phyloP scores from a whole-genome alignment of 2,329 filamentous ascomycete species.

The Cladosporium velox region DNA sequence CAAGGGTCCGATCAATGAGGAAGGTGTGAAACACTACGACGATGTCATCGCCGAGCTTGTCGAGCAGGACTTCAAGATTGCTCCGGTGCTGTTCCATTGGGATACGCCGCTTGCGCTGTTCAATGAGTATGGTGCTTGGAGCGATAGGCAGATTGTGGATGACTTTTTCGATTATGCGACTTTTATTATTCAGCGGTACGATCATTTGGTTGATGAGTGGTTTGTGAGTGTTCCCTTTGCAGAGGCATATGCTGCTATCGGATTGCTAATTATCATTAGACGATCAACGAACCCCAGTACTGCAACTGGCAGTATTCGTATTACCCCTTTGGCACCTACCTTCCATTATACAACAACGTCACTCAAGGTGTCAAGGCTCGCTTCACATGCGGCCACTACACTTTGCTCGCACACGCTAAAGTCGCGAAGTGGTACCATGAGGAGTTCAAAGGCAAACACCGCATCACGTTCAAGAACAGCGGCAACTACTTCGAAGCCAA shows the following conservation, averaged over 20 bases:
- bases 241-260: neutral
- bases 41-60: conserved; percentile 49
- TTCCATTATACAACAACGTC: conserved; percentile 46
- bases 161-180: conserved; percentile 45
- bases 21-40: conserved; percentile 51
- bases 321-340: conserved; percentile 43
- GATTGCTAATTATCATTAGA: neutral
- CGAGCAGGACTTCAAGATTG: conserved; percentile 46
- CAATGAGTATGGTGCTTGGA: conserved; percentile 45
- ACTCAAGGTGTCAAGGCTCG: conserved; percentile 39
- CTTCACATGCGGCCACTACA: conserved; percentile 39
- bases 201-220: conserved; percentile 43
- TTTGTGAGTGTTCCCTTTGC: conserved; percentile 25
- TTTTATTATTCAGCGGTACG: conserved; percentile 42
- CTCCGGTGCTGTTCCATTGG: conserved; percentile 51
- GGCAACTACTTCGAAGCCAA: conserved; percentile 40
- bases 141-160: conserved; percentile 38
- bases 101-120: conserved; percentile 42
- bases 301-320: conserved; percentile 43
- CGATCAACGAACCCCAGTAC: conserved; percentile 21
- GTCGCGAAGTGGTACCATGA: conserved; percentile 49
- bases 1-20: conserved; percentile 49
- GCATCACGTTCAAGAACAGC: conserved; percentile 41
- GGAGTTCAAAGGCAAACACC: conserved; percentile 42
- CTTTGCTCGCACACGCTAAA: conserved; percentile 41